These are phyloP conservation scores for Neoscytalidium dimidiatum DNA, from an alignment of 2,329 filamentous ascomycete species.

Conservation along the genomic window DNA sequence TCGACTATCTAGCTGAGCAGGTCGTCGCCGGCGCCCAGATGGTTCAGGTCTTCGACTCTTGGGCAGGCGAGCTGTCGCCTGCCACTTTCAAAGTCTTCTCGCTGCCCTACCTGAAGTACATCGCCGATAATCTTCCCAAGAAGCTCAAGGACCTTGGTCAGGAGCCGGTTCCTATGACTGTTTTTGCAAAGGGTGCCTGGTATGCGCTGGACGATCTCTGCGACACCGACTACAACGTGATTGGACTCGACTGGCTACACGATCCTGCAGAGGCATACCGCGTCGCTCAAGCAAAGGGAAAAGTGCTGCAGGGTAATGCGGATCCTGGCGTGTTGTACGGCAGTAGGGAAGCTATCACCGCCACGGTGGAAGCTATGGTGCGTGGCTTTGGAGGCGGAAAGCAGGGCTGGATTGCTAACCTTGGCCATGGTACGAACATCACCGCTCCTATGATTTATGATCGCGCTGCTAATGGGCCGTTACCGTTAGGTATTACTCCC, in stretches of 20 bases:
- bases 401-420: slow-evolving; percentile 94
- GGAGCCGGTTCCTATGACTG: slow-evolving; percentile 89
- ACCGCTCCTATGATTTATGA: too few species aligned
- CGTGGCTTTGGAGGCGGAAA: slow-evolving; percentile 80
- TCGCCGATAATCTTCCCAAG: slow-evolving; percentile 76
- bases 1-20: slow-evolving; percentile 90
- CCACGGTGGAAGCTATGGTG: slow-evolving; percentile 82
- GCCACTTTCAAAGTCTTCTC: slow-evolving; percentile 80
- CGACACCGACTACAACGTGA: slow-evolving; percentile 86
- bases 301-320: slow-evolving; percentile 89
- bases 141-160: slow-evolving; percentile 73
- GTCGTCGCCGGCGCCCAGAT: slow-evolving; percentile 92
- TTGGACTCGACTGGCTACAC: slow-evolving; percentile 93
- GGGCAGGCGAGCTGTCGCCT: slow-evolving; percentile 92
- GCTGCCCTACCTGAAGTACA: slow-evolving; percentile 82
- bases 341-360: slow-evolving; percentile 75
- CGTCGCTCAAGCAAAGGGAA: slow-evolving; percentile 69
- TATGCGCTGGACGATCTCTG: slow-evolving; percentile 88
- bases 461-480: not conserved
- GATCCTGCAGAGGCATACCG: slow-evolving; percentile 82
- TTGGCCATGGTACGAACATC: slow-evolving; percentile 76
- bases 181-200: slow-evolving; percentile 98
- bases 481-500: slow-evolving; percentile 75
- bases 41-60: slow-evolving; percentile 96
- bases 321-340: slow-evolving; percentile 94